These are phyloP conservation scores for Candida maesae DNA, from an alignment of 805 yeast genomes.

Conservation along the genomic window DNA sequence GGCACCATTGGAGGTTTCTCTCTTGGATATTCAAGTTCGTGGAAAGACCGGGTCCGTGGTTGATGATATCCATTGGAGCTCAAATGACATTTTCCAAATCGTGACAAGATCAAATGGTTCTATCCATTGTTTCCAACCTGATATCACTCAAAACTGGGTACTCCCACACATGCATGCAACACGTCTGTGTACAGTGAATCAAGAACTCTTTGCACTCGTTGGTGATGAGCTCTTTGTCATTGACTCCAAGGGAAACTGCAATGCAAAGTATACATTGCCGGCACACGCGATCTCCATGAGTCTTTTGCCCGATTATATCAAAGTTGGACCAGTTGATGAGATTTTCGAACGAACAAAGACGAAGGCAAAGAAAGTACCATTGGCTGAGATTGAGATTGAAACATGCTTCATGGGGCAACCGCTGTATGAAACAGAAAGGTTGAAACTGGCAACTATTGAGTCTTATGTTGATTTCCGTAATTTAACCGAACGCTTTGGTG, in stretches of 20 bases:
- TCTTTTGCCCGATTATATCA: slow-evolving; percentile 26
- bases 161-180: slow-evolving; percentile 24
- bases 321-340: slow-evolving; percentile 14
- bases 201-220: slow-evolving; percentile 11
- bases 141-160: slow-evolving; percentile 16
- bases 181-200: slow-evolving; percentile 6
- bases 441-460: slow-evolving; percentile 17
- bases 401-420: slow-evolving; percentile 35
- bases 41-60: slow-evolving; percentile 61
- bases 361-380: slow-evolving; percentile 24
- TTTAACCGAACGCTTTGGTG: slow-evolving; percentile 5
- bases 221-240: slow-evolving; percentile 20
- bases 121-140: slow-evolving; percentile 52
- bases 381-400: slow-evolving; percentile 54
- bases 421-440: slow-evolving; percentile 11
- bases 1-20: slow-evolving; percentile 44
- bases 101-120: slow-evolving; percentile 54
- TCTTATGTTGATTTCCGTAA: background rate
- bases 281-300: slow-evolving; percentile 24
- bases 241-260: slow-evolving; percentile 24
- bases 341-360: slow-evolving; percentile 22
- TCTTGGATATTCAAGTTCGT: slow-evolving; percentile 54
- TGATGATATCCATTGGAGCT: slow-evolving; percentile 50
- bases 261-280: slow-evolving; percentile 41
- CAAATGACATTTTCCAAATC: slow-evolving; percentile 41